These are phyloP conservation scores for Cordyceps sp. DNA, from an alignment of 2,329 filamentous ascomycete genomes.

Conservation along the genomic window DNA sequence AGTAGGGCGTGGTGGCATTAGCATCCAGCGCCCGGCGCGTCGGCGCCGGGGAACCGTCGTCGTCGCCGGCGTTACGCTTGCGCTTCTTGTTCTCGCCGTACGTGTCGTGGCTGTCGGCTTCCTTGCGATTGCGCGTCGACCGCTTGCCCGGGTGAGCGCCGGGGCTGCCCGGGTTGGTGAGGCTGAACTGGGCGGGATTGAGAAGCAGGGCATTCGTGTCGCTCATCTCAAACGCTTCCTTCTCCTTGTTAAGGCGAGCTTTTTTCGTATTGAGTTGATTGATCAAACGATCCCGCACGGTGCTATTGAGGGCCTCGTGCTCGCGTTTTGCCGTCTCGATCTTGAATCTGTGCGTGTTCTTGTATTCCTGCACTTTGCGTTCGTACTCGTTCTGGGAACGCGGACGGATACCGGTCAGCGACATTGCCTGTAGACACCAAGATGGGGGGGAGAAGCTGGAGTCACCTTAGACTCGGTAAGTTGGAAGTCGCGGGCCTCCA, in stretches of 20 bases:
- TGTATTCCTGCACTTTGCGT: constrained; percentile 41
- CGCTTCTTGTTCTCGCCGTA: constrained; percentile 43
- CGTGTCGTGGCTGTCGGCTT: constrained; percentile 38
- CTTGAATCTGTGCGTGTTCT: constrained; percentile 43
- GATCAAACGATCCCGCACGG: constrained; percentile 49
- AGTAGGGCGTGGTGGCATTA: constrained; percentile 41
- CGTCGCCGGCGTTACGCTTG: constrained; percentile 42
- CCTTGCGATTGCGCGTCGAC: constrained; percentile 43
- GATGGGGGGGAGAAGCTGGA: no score
- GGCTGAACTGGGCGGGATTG: constrained; percentile 51
- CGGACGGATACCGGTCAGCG: constrained; percentile 2
- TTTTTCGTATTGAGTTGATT: constrained; percentile 50
- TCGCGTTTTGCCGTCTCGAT: constrained; percentile 46
- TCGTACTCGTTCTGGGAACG: constrained; percentile 41
- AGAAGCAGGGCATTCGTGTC: constrained; percentile 48
- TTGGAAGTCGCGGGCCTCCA: constrained; percentile 75
- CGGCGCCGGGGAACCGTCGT: constrained; percentile 46
- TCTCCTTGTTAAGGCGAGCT: constrained; percentile 45
- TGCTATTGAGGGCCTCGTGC: constrained; percentile 39
- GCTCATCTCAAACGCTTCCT: constrained; percentile 50
- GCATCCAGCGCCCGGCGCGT: constrained; percentile 37
- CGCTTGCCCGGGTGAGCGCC: constrained; percentile 47
- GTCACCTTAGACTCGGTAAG: constrained; percentile 68
- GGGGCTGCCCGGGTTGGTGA: constrained; percentile 47
- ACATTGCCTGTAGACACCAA: no score